Base-by-base conservation (phyloP, 768 basidiomycete species). In the Tylopilus sp. region DNA sequence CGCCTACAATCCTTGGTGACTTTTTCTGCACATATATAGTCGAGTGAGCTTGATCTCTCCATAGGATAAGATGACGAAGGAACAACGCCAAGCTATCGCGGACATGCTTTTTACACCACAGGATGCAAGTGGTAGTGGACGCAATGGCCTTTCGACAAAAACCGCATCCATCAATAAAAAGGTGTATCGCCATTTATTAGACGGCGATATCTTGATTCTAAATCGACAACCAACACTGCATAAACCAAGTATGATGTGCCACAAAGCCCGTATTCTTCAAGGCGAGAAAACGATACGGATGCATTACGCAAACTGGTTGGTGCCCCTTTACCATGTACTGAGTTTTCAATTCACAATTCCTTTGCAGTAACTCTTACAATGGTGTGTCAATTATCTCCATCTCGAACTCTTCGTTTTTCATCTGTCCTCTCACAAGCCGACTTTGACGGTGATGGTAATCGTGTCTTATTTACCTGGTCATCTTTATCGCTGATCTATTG, bases 231-330 rank as follows among this genome's bases (percentile, higher is more conserved):
- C 97, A 7, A 98, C 97, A 2, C 77, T 99, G 47, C 97, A 99
- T 69, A 99, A 99, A 66, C 95, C 97, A 20, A 93, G 91, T 77
- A 99, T 99, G 95, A 99, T 99, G 97, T 87, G 86, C 8, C 97
- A 99, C 68, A 88, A 82, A 59, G 95, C 95, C 15, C 86, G 86
- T 50, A 88, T 98, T 18, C 69, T 99, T 55, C 81, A 85, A 55
- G 97, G 95, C 22, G 97, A 99, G 72, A 99, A 98, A 76, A 98
- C 97, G 0, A 98, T 99, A 66, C 82, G 97, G 13, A 95, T 99
- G 95, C 97, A 99, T 74, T 99, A 99, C 65, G 95, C 97, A 22
- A 99, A 99, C 65, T 99, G 95, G 94, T 95, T 52, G 47, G 83
- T 74, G 40, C 47, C 9, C 15, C 61, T 51, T 13, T 36, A n/a